phyloP scores from a whole-genome alignment of 176 grass and related monocot genomes.

The Cenchrus americanus region DNA sequence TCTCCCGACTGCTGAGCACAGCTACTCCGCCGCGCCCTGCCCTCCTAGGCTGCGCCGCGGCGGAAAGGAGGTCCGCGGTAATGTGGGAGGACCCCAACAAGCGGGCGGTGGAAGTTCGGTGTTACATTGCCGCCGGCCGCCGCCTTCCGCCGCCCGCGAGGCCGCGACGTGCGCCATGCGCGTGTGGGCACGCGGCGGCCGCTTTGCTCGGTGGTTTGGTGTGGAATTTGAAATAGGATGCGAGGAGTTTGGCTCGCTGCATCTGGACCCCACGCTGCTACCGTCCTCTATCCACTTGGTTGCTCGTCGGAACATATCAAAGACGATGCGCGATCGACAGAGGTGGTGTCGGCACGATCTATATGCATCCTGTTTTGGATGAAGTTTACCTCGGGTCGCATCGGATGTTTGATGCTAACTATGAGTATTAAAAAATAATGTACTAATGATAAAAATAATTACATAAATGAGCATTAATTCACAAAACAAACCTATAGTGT shows the following conservation, averaged over 20 bases:
- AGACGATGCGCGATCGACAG: neutral
- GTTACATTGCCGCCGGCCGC: slow-evolving; percentile 2
- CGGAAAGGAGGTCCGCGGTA: neutral
- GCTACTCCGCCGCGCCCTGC: slow-evolving; percentile 1
- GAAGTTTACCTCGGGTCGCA: too few relatives aligned
- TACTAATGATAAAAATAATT: too few relatives aligned
- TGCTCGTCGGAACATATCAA: neutral
- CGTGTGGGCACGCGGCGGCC: neutral
- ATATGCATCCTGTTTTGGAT: neutral
- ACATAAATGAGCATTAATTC: too few relatives aligned
- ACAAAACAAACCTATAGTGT: too few relatives aligned
- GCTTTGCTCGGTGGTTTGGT: slow-evolving; percentile 12
- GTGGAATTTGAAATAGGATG: slow-evolving; percentile 11
- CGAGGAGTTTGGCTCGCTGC: neutral
- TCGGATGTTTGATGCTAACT: too few relatives aligned
- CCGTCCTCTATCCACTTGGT: neutral
- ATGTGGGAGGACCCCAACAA: slow-evolving; percentile 20
- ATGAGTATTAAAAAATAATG: too few relatives aligned
- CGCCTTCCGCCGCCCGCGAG: too few relatives aligned
- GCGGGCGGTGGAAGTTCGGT: slow-evolving; percentile 45
- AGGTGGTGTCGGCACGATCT: neutral
- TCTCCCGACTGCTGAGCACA: slow-evolving; percentile 34
- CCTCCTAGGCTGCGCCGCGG: neutral
- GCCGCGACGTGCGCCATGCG: neutral
- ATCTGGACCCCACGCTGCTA: neutral